Evolutionary conservation across 1,139 yeast species (phyloP).

Genomic region (Geotrichum fermentans): DNA sequence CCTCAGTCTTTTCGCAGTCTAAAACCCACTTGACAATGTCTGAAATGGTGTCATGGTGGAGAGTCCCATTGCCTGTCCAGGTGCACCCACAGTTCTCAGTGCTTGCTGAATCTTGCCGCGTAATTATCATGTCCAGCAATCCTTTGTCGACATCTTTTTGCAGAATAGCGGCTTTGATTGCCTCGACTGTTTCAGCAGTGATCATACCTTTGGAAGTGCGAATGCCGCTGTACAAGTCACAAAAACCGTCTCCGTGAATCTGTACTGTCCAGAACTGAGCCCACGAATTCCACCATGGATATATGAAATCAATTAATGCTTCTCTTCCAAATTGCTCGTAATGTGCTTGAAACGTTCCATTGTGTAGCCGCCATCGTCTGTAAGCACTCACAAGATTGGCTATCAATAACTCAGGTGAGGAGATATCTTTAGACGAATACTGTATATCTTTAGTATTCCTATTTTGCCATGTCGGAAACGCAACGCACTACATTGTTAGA

Average conservation of each 20-base stretch:
- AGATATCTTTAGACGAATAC: conserved; percentile 22
- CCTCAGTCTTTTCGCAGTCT: conserved; percentile 28
- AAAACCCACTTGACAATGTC: conserved; percentile 30
- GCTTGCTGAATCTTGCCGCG: conserved; percentile 19
- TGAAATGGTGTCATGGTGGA: conserved; percentile 23
- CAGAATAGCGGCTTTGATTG: conserved; percentile 25
- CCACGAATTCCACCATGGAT: conserved; percentile 34
- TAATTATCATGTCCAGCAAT: conserved; percentile 25
- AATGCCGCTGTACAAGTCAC: conserved; percentile 24
- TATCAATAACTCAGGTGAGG: conserved; percentile 27
- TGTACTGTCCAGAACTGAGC: conserved; percentile 29
- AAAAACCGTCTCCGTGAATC: conserved; percentile 27
- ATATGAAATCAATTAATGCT: conserved; percentile 22
- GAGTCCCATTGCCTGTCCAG: conserved; percentile 24
- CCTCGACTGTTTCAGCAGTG: conserved; percentile 27
- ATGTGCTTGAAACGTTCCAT: conserved; percentile 25
- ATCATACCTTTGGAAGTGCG: conserved; percentile 26
- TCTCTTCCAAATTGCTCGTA: conserved; percentile 21
- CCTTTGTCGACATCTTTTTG: conserved; percentile 22
- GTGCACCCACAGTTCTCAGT: conserved; percentile 30
- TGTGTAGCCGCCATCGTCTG: conserved; percentile 31
- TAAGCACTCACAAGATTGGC: conserved; percentile 30
- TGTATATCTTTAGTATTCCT: conserved; percentile 14
- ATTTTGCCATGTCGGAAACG: conserved; percentile 19
- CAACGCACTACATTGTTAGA: conserved; percentile 16